Base-by-base conservation (phyloP, 1,139 yeast species). In the Eremothecium gossypii region DNA sequence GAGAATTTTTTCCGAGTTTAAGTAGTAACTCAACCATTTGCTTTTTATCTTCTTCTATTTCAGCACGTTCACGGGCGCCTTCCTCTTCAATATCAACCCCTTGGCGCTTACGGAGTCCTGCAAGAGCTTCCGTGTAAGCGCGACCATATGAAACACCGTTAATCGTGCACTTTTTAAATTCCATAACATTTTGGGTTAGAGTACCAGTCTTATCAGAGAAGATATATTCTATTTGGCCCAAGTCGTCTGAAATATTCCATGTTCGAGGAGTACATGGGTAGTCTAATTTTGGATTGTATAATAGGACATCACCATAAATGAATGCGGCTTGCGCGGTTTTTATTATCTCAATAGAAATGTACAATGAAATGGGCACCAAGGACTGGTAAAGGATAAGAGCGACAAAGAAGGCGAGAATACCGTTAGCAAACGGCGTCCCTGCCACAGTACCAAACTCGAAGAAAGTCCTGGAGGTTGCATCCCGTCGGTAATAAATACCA, bases 141-240 rank as follows among this genome's bases (percentile, higher is more conserved):
- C 85, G 71, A 34, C 98, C 98, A 57, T 91, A 91, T 8, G 64
- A 76, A 43, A 78, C 75, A 34, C 98, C 97, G 55, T 79, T 78
- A 46, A 91, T 82, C 2, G 96, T 79, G 61, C 95, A 84, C 62
- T 91, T 91, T 55, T 86, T 86, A 66, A 89, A 89, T 63, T 89
- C 96, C 98, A 91, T 91, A 33, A 89, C 84, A 60, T 91, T 91
- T 62, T 89, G 97, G 2, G 98, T 91, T 53, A 91, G 70, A 0
- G 98, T 91, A 46, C 98, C 98, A 1, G 98, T 91, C 64, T 91
- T 91, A 65, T 91, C 98, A 58, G 95, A 84, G 64, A 91, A 91
- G 38, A 91, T 79, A 59, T 89, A 91, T 63, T 91, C 97, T 54
- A 91, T 83, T 65, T 91, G 98, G 28, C 98, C 98, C 57, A 91